A percentile compares a stretch with the other conserved stretches of the same genome.
Evolutionary conservation across 139 green algal genomes (phyloP).

Genomic region (Coelastrella sp.): DNA sequence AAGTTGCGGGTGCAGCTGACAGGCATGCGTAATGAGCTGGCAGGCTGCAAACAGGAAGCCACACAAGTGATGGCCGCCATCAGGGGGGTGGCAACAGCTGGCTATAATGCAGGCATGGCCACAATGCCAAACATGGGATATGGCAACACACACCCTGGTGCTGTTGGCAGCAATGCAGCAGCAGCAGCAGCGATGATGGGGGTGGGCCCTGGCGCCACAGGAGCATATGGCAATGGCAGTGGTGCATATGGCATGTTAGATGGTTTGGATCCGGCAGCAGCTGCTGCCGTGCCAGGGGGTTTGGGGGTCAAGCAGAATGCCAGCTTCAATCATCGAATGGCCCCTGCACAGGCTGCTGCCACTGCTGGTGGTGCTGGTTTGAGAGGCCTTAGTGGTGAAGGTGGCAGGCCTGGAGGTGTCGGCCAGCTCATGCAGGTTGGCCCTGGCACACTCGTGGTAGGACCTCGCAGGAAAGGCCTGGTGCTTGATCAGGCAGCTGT

Average conservation of each 20-base stretch:
- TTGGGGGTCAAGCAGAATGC: background rate
- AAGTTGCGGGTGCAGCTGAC: slow-evolving; percentile 21
- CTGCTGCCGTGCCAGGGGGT: background rate
- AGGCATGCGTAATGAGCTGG: slow-evolving; percentile 29
- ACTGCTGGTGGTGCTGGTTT: background rate
- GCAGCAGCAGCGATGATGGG: slow-evolving; percentile 26
- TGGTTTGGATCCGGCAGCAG: background rate
- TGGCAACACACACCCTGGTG: background rate
- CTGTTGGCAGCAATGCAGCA: background rate
- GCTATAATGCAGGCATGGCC: background rate
- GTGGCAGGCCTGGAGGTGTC: background rate
- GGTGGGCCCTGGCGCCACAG: background rate
- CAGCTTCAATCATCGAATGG: background rate
- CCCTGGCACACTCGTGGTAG: slow-evolving; percentile 20
- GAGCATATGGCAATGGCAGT: background rate
- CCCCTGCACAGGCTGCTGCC: background rate
- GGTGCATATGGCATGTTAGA: background rate
- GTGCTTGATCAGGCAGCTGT: background rate
- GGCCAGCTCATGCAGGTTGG: slow-evolving; percentile 7
- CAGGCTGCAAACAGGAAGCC: background rate
- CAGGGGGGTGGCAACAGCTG: background rate
- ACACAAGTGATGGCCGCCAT: background rate
- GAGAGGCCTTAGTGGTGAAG: background rate
- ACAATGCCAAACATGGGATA: background rate
- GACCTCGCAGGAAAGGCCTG: background rate